Conservation (phyloP, 768 basidiomycete species). For the Boletus pseudo-olivaceus region DNA sequence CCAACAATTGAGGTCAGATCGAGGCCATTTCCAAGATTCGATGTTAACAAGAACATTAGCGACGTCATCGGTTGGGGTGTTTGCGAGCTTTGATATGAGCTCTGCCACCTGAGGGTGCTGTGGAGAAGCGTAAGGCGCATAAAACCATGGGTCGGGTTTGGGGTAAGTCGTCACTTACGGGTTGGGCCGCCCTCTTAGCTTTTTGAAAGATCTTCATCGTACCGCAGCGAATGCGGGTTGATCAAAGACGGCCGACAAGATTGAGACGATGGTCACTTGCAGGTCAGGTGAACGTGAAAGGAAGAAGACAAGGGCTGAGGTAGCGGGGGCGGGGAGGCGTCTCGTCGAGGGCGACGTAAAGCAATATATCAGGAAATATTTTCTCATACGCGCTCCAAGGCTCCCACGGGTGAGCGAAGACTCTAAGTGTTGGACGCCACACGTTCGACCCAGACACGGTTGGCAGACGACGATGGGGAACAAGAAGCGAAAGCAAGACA, state of each 20-base stretch:
- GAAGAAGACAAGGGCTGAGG: constrained; percentile 12
- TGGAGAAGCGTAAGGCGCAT: constrained; percentile 6
- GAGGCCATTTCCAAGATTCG: constrained; percentile 88
- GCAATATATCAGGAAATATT: constrained; percentile 32
- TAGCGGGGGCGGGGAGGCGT: not conserved
- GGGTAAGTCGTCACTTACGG: constrained; percentile 47
- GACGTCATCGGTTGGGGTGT: constrained; percentile 69
- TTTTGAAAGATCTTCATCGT: constrained; percentile 86
- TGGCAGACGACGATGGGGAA: not conserved
- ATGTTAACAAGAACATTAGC: constrained; percentile 63
- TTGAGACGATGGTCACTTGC: not conserved
- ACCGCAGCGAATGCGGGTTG: constrained; percentile 48
- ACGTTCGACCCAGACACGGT: not conserved
- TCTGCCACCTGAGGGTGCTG: constrained; percentile 79
- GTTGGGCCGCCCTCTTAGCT: constrained; percentile 76
- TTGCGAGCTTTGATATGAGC: constrained; percentile 68
- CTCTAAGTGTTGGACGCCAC: not conserved
- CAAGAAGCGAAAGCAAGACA: not conserved
- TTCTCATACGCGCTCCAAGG: constrained; percentile 14
- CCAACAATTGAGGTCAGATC: constrained; percentile 97
- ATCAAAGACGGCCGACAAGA: constrained; percentile 10
- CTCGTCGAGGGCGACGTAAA: constrained; percentile 23
- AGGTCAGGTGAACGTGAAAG: constrained; percentile 7
- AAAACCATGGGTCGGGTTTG: constrained; percentile 1
- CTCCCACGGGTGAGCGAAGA: not conserved